Percentiles rank a stretch among this genome's conserved stretches.
phyloP scores from a whole-genome alignment of 306 rosid genomes.

The Gastrolobium bilobum region DNA sequence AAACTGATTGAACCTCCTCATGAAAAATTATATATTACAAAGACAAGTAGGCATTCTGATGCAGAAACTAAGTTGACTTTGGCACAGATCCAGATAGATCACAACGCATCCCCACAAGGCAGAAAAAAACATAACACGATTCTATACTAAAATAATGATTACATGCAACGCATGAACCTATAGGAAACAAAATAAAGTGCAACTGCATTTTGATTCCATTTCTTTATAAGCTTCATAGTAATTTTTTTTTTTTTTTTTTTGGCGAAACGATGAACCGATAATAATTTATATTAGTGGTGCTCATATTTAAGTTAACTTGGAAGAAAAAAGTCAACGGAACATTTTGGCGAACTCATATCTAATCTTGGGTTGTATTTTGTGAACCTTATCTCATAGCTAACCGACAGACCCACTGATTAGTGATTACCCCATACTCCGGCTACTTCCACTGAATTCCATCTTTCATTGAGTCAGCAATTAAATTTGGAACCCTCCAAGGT shows the following conservation, averaged over 20 bases:
- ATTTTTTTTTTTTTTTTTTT: neutral
- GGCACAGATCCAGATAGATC: slow-evolving; percentile 48
- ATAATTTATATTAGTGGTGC: slow-evolving; percentile 13
- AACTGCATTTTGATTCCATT: slow-evolving; percentile 28
- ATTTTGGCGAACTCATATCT: slow-evolving; percentile 38
- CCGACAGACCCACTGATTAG: slow-evolving; percentile 30
- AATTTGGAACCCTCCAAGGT: slow-evolving; percentile 33
- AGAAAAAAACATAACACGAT: slow-evolving; percentile 17
- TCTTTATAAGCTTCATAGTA: slow-evolving; percentile 40
- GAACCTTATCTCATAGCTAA: neutral
- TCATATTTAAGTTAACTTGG: slow-evolving; percentile 52
- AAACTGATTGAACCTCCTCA: slow-evolving; percentile 8
- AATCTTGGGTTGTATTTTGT: slow-evolving; percentile 12
- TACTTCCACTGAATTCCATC: slow-evolving; percentile 44
- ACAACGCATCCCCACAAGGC: slow-evolving; percentile 41
- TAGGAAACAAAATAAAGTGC: slow-evolving; percentile 44
- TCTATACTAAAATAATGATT: slow-evolving; percentile 15
- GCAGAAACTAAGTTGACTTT: slow-evolving; percentile 54
- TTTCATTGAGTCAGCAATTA: slow-evolving; percentile 21
- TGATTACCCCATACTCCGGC: slow-evolving; percentile 40
- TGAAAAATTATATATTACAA: slow-evolving; percentile 11
- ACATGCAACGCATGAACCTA: slow-evolving; percentile 52
- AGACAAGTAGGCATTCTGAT: slow-evolving; percentile 36
- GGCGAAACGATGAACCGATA: too few relatives aligned
- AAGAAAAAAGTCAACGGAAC: slow-evolving; percentile 38